Evolutionary conservation across 495 filamentous ascomycete species (phyloP).

Genomic region (Penicillium ucsense): DNA sequence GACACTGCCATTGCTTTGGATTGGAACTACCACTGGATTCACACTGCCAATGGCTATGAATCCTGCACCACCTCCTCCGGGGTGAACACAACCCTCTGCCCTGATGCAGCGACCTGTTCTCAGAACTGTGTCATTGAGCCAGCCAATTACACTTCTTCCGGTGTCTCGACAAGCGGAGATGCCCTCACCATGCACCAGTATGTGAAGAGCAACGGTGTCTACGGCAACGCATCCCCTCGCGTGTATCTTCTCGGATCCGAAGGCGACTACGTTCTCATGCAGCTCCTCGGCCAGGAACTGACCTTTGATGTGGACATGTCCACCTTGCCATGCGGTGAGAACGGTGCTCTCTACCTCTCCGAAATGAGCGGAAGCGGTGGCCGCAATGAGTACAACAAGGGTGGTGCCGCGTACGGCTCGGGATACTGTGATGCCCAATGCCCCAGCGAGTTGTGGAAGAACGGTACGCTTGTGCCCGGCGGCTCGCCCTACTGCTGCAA

Average conservation of each 20-base stretch:
- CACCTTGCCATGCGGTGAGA: slow-evolving; percentile 54
- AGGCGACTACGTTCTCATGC: slow-evolving; percentile 1
- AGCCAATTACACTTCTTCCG: slow-evolving; percentile 35
- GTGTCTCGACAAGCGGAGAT: slow-evolving; percentile 12
- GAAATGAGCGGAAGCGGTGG: slow-evolving; percentile 55
- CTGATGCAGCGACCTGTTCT: slow-evolving; percentile 43
- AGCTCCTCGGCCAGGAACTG: slow-evolving; percentile 49
- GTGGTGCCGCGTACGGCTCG: slow-evolving; percentile 57
- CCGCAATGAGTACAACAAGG: slow-evolving; percentile 45
- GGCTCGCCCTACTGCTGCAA: slow-evolving; percentile 55
- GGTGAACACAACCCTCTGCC: slow-evolving; percentile 37
- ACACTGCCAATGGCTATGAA: background rate
- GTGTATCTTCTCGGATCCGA: background rate
- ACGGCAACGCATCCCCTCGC: background rate
- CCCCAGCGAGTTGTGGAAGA: slow-evolving; percentile 49
- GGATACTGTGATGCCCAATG: slow-evolving; percentile 70
- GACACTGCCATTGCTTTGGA: background rate
- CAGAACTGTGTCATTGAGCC: slow-evolving; percentile 41
- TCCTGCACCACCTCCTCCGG: background rate
- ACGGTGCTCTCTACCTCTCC: slow-evolving; percentile 59
- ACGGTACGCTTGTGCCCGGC: slow-evolving; percentile 52
- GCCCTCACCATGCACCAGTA: background rate
- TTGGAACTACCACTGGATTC: background rate
- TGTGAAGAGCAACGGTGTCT: background rate
- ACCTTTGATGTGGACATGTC: slow-evolving; percentile 59